Conservation (phyloP, 2,329 filamentous ascomycete genomes). For the Bipolaris victoriae region DNA sequence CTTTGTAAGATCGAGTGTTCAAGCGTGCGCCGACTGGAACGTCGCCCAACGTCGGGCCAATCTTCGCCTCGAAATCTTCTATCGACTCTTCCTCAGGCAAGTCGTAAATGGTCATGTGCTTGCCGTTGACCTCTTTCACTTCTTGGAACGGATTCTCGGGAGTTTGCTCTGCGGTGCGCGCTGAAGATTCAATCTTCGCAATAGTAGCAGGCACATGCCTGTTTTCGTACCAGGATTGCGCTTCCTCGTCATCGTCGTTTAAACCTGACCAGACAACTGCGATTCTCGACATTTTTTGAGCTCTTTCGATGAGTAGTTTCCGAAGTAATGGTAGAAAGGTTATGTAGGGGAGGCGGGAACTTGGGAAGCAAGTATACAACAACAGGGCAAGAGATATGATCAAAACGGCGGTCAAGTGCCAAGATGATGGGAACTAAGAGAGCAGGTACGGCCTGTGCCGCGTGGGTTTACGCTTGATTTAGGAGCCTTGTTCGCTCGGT, state of each 20-base stretch:
- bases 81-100: conserved; percentile 11
- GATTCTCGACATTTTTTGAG: conserved; percentile 19
- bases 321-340: neutral
- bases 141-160: conserved; percentile 24
- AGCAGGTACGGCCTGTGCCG: conserved; percentile 10
- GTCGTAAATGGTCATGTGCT: conserved; percentile 21
- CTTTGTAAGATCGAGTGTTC: conserved; percentile 15
- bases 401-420: conserved; percentile 6
- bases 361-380: neutral
- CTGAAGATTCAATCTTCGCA: conserved; percentile 13
- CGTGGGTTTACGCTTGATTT: conserved; percentile 2
- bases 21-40: conserved; percentile 15
- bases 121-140: conserved; percentile 14
- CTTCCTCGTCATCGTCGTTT: conserved; percentile 9
- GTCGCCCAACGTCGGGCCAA: conserved; percentile 4
- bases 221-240: conserved; percentile 17
- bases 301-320: neutral
- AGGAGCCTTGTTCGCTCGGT: conserved; percentile 2
- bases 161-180: conserved; percentile 12
- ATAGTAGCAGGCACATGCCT: conserved; percentile 16
- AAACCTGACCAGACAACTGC: conserved; percentile 22
- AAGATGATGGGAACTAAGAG: neutral
- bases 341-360: neutral
- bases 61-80: conserved; percentile 14
- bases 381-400: conserved; percentile 2